Base-by-base conservation (phyloP, 257 asterid species). In the Ilex aquifolium region DNA sequence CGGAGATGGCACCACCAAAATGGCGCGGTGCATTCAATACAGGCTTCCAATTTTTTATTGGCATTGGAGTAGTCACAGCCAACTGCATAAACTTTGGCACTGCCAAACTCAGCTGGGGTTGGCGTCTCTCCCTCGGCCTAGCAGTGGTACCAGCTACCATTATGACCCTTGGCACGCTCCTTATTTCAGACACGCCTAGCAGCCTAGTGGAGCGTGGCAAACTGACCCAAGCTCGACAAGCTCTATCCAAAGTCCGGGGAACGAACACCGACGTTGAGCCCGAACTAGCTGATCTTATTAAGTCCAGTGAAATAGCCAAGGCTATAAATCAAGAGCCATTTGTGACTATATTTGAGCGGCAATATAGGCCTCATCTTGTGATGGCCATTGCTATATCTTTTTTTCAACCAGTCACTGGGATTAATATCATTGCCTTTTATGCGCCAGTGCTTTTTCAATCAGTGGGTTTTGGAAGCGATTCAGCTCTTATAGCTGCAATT, bases 21-120 rank as follows among this genome's bases (percentile, higher is more conserved):
- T 67, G 66, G 69, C 27, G 73, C 5, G 70, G 66, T 29, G 73
- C 77, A 57, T 67, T 72, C 63, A 67, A 50, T 66, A 62, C 63
- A 2, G 70, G 55, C 13, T 72, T 72, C 58, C 69, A 67, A 10
- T 57, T 67, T 17, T 72, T 67, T 66, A 31, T 63, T 9, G 69
- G 60, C 42, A 7, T 63, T 3, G 69, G 73, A 0, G 63, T 66
- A 6, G 17, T 72, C 4, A 32, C 46, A 16, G 66, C 59, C 6
- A 51, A 40, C 30, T 62, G 66, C 55, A 27, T 67, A 16, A 66
- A 67, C 30, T 72, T 16, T 15, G 77, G 51, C 54, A 56, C 69
- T 1, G 31, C 69, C 39, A 27, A 21, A 15, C 58, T 72, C 27
- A 16, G 53, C 5, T 68, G 61, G 73, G 73, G 67, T 2, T 68